Evolutionary conservation across 768 basidiomycete species (phyloP).

Genomic region (Suillus cothurnatus): DNA sequence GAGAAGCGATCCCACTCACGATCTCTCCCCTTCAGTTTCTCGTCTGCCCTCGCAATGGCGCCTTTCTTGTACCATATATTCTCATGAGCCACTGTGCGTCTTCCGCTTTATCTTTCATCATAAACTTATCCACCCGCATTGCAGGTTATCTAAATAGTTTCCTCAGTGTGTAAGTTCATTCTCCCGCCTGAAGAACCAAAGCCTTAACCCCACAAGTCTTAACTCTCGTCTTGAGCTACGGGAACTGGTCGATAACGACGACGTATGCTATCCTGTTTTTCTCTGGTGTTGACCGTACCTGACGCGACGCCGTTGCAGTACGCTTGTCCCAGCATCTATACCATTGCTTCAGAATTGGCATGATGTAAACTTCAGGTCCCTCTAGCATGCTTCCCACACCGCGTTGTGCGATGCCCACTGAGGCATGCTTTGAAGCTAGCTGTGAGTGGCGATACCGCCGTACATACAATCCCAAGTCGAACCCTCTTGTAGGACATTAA

Average conservation of each 20-base stretch:
- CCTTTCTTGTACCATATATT: constrained; percentile 39
- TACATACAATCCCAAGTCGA: neutral
- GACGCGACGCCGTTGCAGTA: constrained; percentile 14
- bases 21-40: constrained; percentile 28
- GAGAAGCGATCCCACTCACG: neutral
- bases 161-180: constrained; percentile 35
- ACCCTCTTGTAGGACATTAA: neutral
- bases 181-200: too few species aligned
- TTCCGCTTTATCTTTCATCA: neutral
- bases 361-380: neutral
- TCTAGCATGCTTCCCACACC: neutral
- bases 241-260: constrained; percentile 28
- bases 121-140: neutral
- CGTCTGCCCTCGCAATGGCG: constrained; percentile 37
- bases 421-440: neutral
- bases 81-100: constrained; percentile 40
- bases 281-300: neutral
- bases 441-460: neutral
- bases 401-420: neutral
- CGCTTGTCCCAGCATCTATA: constrained; percentile 27
- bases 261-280: constrained; percentile 18
- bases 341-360: constrained; percentile 2
- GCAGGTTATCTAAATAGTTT: constrained; percentile 41
- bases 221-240: constrained; percentile 32
- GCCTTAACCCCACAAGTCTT: constrained; percentile 18